Conservation (phyloP, 2,329 filamentous ascomycete species). For the Pestalotiopsis sp. region DNA sequence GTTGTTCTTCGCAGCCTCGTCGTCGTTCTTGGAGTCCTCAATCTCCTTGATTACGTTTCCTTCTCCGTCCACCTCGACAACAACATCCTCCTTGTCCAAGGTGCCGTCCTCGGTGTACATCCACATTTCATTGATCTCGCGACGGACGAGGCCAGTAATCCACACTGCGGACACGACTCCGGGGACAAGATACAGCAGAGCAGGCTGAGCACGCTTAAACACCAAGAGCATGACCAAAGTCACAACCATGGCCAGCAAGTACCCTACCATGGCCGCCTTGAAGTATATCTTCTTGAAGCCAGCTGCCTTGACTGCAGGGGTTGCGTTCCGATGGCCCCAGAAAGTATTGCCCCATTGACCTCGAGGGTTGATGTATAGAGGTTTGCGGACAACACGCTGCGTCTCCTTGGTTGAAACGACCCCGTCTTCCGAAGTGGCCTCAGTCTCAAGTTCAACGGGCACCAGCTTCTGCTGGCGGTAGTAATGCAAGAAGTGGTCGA, state of each 20-base stretch:
- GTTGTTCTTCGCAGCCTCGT: slow-evolving; percentile 30
- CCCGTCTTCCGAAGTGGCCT: slow-evolving; percentile 30
- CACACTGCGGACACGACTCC: slow-evolving; percentile 76
- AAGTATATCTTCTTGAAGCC: slow-evolving; percentile 86
- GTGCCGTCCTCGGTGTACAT: slow-evolving; percentile 73
- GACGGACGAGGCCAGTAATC: slow-evolving; percentile 68
- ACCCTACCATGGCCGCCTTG: slow-evolving; percentile 72
- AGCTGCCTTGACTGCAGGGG: slow-evolving; percentile 38
- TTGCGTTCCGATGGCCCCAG: slow-evolving; percentile 59
- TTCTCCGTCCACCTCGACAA: slow-evolving; percentile 54
- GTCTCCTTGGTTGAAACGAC: slow-evolving; percentile 33
- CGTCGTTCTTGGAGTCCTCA: slow-evolving; percentile 34
- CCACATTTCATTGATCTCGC: slow-evolving; percentile 78
- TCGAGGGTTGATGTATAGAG: slow-evolving; percentile 57
- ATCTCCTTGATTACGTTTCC: slow-evolving; percentile 45
- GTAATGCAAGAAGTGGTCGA: slow-evolving; percentile 86
- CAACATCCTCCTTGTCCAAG: slow-evolving; percentile 53
- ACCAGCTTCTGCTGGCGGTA: slow-evolving; percentile 60
- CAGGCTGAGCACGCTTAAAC: slow-evolving; percentile 82
- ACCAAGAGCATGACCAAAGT: slow-evolving; percentile 78
- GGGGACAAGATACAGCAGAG: slow-evolving; percentile 88
- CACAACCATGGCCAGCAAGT: slow-evolving; percentile 72
- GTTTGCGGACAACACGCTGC: slow-evolving; percentile 50
- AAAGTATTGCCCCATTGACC: slow-evolving; percentile 82
- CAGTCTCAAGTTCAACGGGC: slow-evolving; percentile 34